Percentiles rank a stretch among this genome's conserved stretches.
Conservation (phyloP, 805 yeast species). For the Kluyveromyces aestuarii region DNA sequence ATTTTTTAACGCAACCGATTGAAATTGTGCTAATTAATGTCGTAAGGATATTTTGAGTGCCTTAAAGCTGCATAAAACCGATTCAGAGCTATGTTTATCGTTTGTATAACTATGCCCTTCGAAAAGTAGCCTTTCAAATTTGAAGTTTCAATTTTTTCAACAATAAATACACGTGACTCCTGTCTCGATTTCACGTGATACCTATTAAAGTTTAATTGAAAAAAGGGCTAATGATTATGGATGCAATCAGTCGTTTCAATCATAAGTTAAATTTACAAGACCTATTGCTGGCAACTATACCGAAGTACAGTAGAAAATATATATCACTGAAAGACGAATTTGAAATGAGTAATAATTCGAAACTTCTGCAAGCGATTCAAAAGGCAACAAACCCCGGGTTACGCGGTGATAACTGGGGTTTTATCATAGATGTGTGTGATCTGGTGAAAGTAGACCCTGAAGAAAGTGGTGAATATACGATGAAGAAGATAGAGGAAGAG, state of each 20-base stretch:
- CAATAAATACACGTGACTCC: not conserved
- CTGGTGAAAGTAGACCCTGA: slow-evolving; percentile 53
- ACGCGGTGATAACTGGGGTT: slow-evolving; percentile 60
- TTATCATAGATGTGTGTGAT: slow-evolving; percentile 58
- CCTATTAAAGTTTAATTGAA: too few species aligned
- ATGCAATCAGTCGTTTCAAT: not conserved
- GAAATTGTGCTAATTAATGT: not conserved
- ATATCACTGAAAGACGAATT: not conserved
- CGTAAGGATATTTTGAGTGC: too few species aligned
- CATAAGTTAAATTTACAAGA: not conserved
- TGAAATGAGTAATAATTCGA: slow-evolving; percentile 3
- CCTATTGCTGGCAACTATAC: too few species aligned
- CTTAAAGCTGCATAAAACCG: not conserved
- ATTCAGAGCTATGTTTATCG: not conserved
- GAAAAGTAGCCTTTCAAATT: not conserved
- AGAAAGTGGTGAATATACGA: slow-evolving; percentile 35
- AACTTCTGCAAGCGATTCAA: slow-evolving; percentile 16
- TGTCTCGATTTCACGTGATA: not conserved
- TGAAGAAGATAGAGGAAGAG: slow-evolving; percentile 38
- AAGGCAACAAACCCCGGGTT: slow-evolving; percentile 59
- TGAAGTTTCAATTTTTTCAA: not conserved
- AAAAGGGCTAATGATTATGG: not conserved
- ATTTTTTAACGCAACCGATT: not conserved
- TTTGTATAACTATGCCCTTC: too few species aligned
- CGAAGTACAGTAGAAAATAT: not conserved